Percentiles rank a stretch among this genome's conserved stretches.
These are phyloP conservation scores for Alternaria dauci DNA, from an alignment of 2,329 filamentous ascomycete species.

Conservation along the genomic window DNA sequence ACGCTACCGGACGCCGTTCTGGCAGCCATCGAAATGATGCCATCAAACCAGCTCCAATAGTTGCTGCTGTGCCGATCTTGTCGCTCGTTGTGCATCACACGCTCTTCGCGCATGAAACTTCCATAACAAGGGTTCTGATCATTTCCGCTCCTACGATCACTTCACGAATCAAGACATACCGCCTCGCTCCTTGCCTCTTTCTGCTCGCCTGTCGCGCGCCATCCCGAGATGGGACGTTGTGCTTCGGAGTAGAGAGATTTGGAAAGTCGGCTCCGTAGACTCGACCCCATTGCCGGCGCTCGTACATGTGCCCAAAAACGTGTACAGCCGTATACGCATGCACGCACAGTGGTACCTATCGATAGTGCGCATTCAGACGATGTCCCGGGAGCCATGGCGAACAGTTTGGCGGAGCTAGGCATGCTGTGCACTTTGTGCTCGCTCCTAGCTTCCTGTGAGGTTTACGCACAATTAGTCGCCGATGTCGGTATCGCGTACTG, in stretches of 20 bases:
- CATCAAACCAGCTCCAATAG: constrained; percentile 3
- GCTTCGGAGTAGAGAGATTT: constrained; percentile 18
- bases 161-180: constrained; percentile 36
- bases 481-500: constrained; percentile 9
- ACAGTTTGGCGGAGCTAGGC: constrained; percentile 15
- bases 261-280: constrained; percentile 8
- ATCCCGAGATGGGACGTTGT: constrained; percentile 16
- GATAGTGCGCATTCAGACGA: constrained; percentile 9
- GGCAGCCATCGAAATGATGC: background rate
- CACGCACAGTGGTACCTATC: constrained; percentile 14
- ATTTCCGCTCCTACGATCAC: constrained; percentile 29
- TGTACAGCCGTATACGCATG: constrained; percentile 16
- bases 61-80: constrained; percentile 20
- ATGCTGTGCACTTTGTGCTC: constrained; percentile 18
- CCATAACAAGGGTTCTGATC: constrained; percentile 33
- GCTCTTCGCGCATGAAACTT: constrained; percentile 25
- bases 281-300: background rate
- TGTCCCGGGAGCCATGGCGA: constrained; percentile 5
- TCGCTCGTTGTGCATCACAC: constrained; percentile 14
- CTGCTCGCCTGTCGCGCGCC: constrained; percentile 8
- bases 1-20: constrained; percentile 1
- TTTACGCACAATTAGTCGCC: constrained; percentile 24
- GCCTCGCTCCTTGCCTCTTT: constrained; percentile 19
- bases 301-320: constrained; percentile 8
- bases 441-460: constrained; percentile 4